Base-by-base conservation (phyloP, 768 basidiomycete species). In the Cystobasidium ongulense region DNA sequence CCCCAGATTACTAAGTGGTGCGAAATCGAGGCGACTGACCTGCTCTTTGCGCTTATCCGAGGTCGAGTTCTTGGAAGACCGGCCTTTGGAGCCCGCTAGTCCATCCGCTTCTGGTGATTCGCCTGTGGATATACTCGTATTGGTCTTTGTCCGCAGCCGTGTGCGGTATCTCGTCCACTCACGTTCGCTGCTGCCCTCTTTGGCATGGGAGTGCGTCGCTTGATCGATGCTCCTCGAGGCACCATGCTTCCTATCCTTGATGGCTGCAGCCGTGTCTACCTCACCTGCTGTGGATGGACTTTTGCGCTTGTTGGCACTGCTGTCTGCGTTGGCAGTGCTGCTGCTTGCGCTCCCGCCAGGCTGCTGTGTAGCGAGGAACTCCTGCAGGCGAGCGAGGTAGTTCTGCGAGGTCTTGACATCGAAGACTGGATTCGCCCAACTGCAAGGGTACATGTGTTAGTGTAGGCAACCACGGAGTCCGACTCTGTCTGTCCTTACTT, bases 41-140 rank as follows among this genome's bases (percentile, higher is more conserved):
- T 75, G 74, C 43, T 75, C 74, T 50, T 75, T 75, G 39, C 74
- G 66, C 70, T 75, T 75, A n/a, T 75, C 74, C 21, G 66, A 36
- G 29, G 74, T 75, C 5, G 54, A 29, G n/a, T n/a, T 52, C 43
- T 66, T 62, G 25, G 11, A 23, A 46, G 46, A 11, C 46, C 43
- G 5, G 50, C 43, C 41, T 31, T 72, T 72, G 41, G 59, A 59
- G 53, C 5, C 31, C n/a, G 46, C 38, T 8, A 27, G 23, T 15
- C 54, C 66, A 21, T 39, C 39, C 25, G 8, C 25, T 15, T 59
- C 57, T 29, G 57, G 57, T 59, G 57, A 59, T 59, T 59, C 57
- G 3, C 57, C 57, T 59, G 57, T 59, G 25, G 5, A 29, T 23
- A 59, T 23, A 59, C 21, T 23, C 11, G 25, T 15, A 59, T 59